phyloP scores from a whole-genome alignment of 2,329 filamentous ascomycete genomes.

The Nigrograna mackinnonii region DNA sequence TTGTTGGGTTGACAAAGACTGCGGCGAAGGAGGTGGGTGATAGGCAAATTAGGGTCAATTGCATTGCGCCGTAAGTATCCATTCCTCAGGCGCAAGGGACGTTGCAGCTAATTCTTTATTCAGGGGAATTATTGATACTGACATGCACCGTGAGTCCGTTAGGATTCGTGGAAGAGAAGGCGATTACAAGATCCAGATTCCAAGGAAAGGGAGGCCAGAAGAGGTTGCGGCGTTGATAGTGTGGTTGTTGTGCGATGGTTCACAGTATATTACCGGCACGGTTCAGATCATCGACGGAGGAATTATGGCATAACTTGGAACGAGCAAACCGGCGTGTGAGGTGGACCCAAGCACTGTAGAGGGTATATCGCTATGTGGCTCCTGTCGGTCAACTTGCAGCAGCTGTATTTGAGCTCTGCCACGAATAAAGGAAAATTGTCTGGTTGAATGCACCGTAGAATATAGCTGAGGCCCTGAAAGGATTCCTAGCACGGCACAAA shows the following conservation, averaged over 20 bases:
- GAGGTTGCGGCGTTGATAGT: conserved; percentile 46
- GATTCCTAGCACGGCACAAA: too few relatives aligned
- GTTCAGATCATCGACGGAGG: conserved; percentile 50
- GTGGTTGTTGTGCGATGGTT: conserved; percentile 49
- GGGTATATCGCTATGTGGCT: too few relatives aligned
- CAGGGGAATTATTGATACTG: conserved; percentile 26
- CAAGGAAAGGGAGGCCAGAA: conserved; percentile 19
- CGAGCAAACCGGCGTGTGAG: too few relatives aligned
- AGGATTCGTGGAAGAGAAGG: conserved; percentile 13
- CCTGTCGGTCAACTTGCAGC: too few relatives aligned
- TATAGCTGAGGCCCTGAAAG: too few relatives aligned
- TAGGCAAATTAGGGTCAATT: conserved; percentile 26
- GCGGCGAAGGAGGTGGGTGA: conserved; percentile 40
- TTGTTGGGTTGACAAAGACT: conserved; percentile 38
- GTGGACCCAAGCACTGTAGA: too few relatives aligned
- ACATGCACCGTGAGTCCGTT: conserved; percentile 21
- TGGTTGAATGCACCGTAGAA: too few relatives aligned
- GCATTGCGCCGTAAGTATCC: conserved; percentile 25
- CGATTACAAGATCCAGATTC: conserved; percentile 16
- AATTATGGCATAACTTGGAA: conserved; percentile 27
- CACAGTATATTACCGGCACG: conserved; percentile 49
- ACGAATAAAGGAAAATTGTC: too few relatives aligned
- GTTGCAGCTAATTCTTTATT: background rate
- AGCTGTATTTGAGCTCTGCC: too few relatives aligned
- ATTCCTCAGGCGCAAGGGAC: background rate